Base-by-base conservation (phyloP, 2,329 filamentous ascomycete species). In the Trichophyton verrucosum region DNA sequence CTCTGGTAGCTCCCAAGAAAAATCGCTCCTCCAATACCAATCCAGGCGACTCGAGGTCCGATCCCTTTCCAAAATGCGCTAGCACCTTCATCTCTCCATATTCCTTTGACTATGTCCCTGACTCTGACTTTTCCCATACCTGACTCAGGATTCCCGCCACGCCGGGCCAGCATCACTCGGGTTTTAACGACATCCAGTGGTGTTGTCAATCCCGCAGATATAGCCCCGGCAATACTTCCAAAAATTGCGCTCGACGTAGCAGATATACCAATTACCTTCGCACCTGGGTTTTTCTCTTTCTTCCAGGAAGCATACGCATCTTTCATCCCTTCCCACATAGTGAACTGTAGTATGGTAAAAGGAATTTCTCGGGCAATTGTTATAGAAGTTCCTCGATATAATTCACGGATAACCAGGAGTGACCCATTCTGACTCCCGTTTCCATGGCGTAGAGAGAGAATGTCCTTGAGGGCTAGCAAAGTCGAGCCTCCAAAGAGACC, bases 161-260 rank as follows among this genome's bases (percentile, higher is more conserved):
- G 71, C 68, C 84, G 81, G 13, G 88, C 87, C 66, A 99, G 78
- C 94, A 99, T 99, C 75, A 97, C 86, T 65, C 94, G 80, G 65
- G 94, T 99, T 83, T 99, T 99, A 66, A 99, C 79, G 64, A 99
- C 94, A 75, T 99, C 94, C 64, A 99, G 76, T 44, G 94, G 94
- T 59, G 94, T 99, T 24, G 94, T 99, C 62, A 92, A 72, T 0
- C 83, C 92, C 0, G 94, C 94, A 0, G 94, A 91, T 44, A 96
- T 80, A 0, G 86, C 91, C 0, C 94, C 94, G 0, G 90, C 85
- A 40, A 91, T 70, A 67, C 87, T 91, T 0, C 94, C 94, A 73
- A 94, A 92, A 47, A 94, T 68, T 0, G 87, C 94, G 66, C 89
- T 94, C 76, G 96, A 91, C 1, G 81, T 75, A 0, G 88, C 91